Percentiles rank a stretch among this genome's conserved stretches.
phyloP scores from a whole-genome alignment of 2,329 filamentous ascomycete species.

The Calonectria crousiana region DNA sequence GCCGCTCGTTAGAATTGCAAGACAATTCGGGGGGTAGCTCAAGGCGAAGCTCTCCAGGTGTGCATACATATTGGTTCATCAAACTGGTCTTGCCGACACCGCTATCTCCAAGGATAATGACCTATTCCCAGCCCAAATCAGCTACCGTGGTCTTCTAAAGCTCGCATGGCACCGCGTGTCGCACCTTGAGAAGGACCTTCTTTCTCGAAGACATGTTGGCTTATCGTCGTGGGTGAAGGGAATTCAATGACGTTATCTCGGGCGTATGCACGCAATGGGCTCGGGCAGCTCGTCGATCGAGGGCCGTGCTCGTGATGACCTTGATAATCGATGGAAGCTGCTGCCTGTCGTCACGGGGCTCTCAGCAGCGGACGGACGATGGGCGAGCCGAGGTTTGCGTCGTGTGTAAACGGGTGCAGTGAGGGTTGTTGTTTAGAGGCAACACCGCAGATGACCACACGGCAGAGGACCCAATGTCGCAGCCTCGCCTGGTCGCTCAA shows the following conservation, averaged over 20 bases:
- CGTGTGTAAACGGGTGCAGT: constrained; percentile 15
- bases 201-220: constrained; percentile 81
- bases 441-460: constrained; percentile 37
- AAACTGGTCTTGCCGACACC: constrained; percentile 99
- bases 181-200: constrained; percentile 92
- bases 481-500: constrained; percentile 45
- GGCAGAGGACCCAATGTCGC: constrained; percentile 40
- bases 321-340: neutral
- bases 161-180: neutral
- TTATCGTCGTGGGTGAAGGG: constrained; percentile 33
- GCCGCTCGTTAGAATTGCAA: constrained; percentile 26
- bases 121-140: constrained; percentile 64
- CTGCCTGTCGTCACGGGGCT: constrained; percentile 11
- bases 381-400: neutral
- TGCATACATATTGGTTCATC: constrained; percentile 99
- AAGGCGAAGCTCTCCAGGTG: constrained; percentile 30
- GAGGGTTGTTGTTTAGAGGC: constrained; percentile 40
- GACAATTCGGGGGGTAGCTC: constrained; percentile 1
- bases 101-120: constrained; percentile 98
- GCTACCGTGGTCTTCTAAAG: constrained; percentile 5
- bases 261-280: constrained; percentile 36
- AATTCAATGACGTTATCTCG: constrained; percentile 49
- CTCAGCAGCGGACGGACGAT: neutral
- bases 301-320: constrained; percentile 15
- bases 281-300: constrained; percentile 13